These are phyloP conservation scores for Candida gigantensis DNA, from an alignment of 1,139 yeast species.

Conservation along the genomic window DNA sequence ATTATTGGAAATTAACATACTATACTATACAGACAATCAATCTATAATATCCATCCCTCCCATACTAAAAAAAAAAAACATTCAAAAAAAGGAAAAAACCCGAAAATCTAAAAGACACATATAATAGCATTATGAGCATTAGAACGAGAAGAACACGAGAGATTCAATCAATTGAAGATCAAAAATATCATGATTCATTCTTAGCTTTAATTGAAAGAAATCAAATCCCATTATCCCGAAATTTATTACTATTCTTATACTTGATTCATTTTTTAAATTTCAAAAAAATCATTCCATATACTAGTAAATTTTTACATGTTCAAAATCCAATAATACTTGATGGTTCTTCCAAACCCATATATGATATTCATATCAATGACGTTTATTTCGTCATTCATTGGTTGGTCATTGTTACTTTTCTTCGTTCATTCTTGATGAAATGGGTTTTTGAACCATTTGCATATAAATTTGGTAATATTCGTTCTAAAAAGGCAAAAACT, in stretches of 20 bases:
- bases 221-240: conserved; percentile 38
- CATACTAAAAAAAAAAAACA: background rate
- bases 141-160: background rate
- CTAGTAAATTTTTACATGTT: conserved; percentile 49
- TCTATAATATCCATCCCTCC: no score
- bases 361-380: conserved; percentile 62
- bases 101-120: background rate
- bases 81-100: no score
- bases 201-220: conserved; percentile 39
- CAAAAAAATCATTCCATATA: conserved; percentile 24
- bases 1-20: no score
- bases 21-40: no score
- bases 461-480: conserved; percentile 41
- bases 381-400: conserved; percentile 54
- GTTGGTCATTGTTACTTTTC: conserved; percentile 56
- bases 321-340: conserved; percentile 34
- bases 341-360: conserved; percentile 31
- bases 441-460: conserved; percentile 63
- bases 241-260: conserved; percentile 30
- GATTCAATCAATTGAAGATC: conserved; percentile 8
- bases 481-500: conserved; percentile 50
- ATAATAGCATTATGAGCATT: background rate
- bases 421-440: conserved; percentile 63
- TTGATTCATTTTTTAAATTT: conserved; percentile 23
- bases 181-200: conserved; percentile 23